Evolutionary conservation across 148 eudicot genomes (phyloP).

Genomic region (Cornus florida): DNA sequence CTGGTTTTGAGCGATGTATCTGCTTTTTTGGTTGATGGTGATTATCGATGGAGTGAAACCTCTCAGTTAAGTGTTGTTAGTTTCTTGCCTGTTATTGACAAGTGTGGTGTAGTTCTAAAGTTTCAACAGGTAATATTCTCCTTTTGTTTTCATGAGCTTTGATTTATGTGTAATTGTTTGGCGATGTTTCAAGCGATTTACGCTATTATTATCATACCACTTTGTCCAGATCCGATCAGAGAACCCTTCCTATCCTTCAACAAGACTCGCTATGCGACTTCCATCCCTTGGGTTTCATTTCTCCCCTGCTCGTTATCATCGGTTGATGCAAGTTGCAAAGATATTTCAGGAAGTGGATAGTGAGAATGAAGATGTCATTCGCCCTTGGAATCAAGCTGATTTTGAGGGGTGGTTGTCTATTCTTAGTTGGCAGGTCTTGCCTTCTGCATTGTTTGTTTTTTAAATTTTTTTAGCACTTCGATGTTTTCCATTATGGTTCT

Average conservation of each 20-base stretch:
- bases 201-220: background rate
- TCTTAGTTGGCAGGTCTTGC: constrained; percentile 86
- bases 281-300: constrained; percentile 90
- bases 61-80: constrained; percentile 36
- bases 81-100: constrained; percentile 88
- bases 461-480: background rate
- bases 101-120: constrained; percentile 81
- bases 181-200: background rate
- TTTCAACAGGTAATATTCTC: constrained; percentile 77
- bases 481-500: constrained; percentile 5
- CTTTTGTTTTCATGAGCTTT: background rate
- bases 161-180: background rate
- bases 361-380: constrained; percentile 37
- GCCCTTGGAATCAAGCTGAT: constrained; percentile 92
- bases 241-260: constrained; percentile 75
- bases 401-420: constrained; percentile 86
- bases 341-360: constrained; percentile 57
- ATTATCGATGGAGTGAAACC: constrained; percentile 65
- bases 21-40: constrained; percentile 94
- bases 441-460: background rate
- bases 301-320: constrained; percentile 98
- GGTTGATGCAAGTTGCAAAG: constrained; percentile 83
- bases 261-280: constrained; percentile 82
- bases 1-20: constrained; percentile 87
- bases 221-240: constrained; percentile 67